phyloP scores from a whole-genome alignment of 805 yeast species.

The Saccharomyces kudriavzevii region DNA sequence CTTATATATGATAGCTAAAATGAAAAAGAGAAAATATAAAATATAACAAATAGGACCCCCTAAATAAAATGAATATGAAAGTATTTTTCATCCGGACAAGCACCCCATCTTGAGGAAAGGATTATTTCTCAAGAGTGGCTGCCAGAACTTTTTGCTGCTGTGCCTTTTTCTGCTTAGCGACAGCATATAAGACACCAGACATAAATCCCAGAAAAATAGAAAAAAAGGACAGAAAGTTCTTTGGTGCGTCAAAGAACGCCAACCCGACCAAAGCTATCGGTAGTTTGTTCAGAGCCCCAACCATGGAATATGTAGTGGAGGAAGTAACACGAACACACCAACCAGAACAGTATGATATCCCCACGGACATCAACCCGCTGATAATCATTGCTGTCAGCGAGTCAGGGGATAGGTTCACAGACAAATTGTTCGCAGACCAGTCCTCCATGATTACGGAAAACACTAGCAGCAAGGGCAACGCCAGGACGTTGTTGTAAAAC shows the following conservation, averaged over 20 bases:
- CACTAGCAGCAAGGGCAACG: slow-evolving; percentile 78
- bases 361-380: slow-evolving; percentile 91
- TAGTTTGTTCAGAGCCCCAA: slow-evolving; percentile 95
- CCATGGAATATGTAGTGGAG: slow-evolving; percentile 98
- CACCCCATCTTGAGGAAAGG: background rate
- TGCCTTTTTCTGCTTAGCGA: slow-evolving; percentile 85
- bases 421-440: slow-evolving; percentile 80
- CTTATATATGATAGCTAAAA: background rate
- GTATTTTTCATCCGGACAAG: background rate
- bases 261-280: slow-evolving; percentile 96
- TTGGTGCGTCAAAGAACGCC: slow-evolving; percentile 89
- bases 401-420: slow-evolving; percentile 63
- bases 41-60: background rate
- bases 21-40: background rate
- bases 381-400: slow-evolving; percentile 75
- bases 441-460: slow-evolving; percentile 78
- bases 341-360: slow-evolving; percentile 97
- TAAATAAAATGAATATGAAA: background rate
- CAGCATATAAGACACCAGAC: slow-evolving; percentile 93
- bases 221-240: slow-evolving; percentile 82
- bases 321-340: slow-evolving; percentile 99
- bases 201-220: slow-evolving; percentile 90
- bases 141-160: slow-evolving; percentile 12
- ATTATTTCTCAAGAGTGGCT: background rate
- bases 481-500: slow-evolving; percentile 93